phyloP scores from a whole-genome alignment of 1,284 basidiomycete genomes.

The Leccinum griseonigrum region DNA sequence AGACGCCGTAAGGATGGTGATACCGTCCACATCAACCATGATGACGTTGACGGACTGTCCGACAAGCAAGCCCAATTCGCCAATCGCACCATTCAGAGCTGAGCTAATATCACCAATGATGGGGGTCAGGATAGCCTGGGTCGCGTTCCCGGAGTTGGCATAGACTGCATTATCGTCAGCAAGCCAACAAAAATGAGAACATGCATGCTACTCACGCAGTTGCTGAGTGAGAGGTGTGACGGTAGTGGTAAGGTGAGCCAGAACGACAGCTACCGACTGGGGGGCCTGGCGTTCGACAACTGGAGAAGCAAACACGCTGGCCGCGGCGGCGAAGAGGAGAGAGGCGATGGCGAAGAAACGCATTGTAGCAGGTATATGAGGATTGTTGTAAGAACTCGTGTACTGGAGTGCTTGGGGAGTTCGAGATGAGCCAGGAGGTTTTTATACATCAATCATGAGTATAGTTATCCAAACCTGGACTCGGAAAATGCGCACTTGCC shows the following conservation, averaged over 20 bases:
- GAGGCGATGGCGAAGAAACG: conserved; percentile 12
- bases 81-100: conserved; percentile 8
- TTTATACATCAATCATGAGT: conserved; percentile 12
- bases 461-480: background rate
- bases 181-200: background rate
- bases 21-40: conserved; percentile 13
- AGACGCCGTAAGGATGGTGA: background rate
- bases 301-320: conserved; percentile 11
- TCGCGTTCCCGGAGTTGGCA: conserved; percentile 16
- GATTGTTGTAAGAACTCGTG: conserved; percentile 8
- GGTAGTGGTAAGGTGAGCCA: conserved; percentile 6
- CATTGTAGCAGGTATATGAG: conserved; percentile 7
- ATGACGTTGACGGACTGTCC: conserved; percentile 5
- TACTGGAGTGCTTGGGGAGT: conserved; percentile 8
- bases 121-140: conserved; percentile 6
- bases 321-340: conserved; percentile 9
- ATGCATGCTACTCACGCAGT: conserved; percentile 9
- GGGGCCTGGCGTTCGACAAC: conserved; percentile 7
- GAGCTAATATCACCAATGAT: conserved; percentile 11
- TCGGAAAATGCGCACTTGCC: background rate
- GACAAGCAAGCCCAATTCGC: conserved; percentile 3
- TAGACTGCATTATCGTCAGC: conserved; percentile 12
- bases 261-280: conserved; percentile 8
- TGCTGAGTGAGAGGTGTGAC: conserved; percentile 11
- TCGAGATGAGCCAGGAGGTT: background rate